Conservation (phyloP, 495 filamentous ascomycete species). For the Parachaetomium inaequale region DNA sequence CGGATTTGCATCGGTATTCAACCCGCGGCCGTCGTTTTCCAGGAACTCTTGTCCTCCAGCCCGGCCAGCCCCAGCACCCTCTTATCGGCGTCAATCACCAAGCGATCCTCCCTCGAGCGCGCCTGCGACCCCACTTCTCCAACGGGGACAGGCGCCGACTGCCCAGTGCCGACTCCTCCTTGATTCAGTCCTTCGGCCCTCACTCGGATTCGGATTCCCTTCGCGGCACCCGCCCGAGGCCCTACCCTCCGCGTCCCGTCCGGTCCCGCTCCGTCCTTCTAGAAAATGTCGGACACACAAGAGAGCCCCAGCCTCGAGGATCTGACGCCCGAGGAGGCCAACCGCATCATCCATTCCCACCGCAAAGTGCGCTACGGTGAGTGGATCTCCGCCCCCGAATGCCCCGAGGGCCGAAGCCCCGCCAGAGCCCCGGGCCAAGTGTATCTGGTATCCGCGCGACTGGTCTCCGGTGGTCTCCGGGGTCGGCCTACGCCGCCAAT, state of each 20-base stretch:
- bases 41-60: background rate
- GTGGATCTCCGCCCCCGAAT: conserved; percentile 13
- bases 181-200: too few relatives aligned
- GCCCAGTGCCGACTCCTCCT: conserved; percentile 3
- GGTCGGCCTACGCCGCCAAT: background rate
- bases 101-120: background rate
- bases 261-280: background rate
- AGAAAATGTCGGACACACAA: conserved; percentile 35
- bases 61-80: background rate
- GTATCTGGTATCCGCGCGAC: background rate
- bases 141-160: background rate
- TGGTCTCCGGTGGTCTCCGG: background rate
- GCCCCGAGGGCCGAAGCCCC: background rate
- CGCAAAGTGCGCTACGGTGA: conserved; percentile 58
- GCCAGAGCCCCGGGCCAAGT: background rate
- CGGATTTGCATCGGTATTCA: conserved; percentile 40
- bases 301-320: conserved; percentile 44
- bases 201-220: conserved; percentile 18
- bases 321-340: conserved; percentile 55
- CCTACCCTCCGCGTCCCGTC: conserved; percentile 2
- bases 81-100: background rate
- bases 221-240: background rate
- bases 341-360: conserved; percentile 56
- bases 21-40: conserved; percentile 3
- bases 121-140: background rate